phyloP scores from a whole-genome alignment of 345 rosid species.

The Bruguiera sexangula region DNA sequence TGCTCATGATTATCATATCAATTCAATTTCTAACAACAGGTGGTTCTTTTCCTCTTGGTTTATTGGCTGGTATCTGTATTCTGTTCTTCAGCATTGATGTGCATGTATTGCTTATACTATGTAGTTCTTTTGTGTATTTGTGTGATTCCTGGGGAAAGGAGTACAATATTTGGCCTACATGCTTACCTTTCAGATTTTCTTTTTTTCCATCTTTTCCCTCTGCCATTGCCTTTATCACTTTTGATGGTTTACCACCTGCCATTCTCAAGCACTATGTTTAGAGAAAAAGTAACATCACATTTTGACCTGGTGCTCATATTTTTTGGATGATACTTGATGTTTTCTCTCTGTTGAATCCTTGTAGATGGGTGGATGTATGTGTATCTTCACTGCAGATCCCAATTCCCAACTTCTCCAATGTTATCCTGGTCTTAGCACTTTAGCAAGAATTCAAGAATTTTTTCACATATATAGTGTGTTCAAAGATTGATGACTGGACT shows the following conservation, averaged over 20 bases:
- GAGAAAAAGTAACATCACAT: too few relatives aligned
- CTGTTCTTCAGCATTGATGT: background rate
- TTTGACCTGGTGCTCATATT: too few relatives aligned
- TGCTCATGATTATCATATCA: constrained; percentile 54
- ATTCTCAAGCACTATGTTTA: background rate
- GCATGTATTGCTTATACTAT: background rate
- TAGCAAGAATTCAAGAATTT: too few relatives aligned
- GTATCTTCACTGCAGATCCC: too few relatives aligned
- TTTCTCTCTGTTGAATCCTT: too few relatives aligned
- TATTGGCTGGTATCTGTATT: background rate
- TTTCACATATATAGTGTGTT: too few relatives aligned
- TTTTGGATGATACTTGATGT: too few relatives aligned
- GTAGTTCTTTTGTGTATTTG: background rate
- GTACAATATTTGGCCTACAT: background rate
- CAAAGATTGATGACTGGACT: too few relatives aligned
- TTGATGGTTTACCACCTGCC: background rate
- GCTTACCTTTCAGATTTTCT: background rate
- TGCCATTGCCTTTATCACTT: background rate
- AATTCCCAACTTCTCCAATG: too few relatives aligned
- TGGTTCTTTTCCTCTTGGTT: constrained; percentile 2
- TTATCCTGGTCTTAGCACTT: too few relatives aligned
- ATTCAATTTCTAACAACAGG: constrained; percentile 65
- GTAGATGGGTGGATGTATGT: too few relatives aligned
- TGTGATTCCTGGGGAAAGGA: background rate
- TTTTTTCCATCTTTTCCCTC: background rate